Percentiles rank a stretch among this genome's conserved stretches.
phyloP scores from a whole-genome alignment of 352 stramenopile species.

The Globisporangium nodosum region DNA sequence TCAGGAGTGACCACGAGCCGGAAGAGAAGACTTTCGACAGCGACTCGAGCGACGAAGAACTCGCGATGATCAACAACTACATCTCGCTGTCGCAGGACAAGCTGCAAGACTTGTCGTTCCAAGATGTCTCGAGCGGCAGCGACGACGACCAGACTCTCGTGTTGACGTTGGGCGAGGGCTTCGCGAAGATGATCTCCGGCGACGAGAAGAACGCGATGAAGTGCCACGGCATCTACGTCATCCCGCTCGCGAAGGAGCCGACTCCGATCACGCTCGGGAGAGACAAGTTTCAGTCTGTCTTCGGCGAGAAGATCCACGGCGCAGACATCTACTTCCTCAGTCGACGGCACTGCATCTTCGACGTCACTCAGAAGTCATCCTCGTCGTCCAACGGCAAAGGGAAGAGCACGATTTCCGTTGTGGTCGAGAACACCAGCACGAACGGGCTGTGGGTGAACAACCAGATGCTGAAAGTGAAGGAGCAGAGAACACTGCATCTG shows the following conservation, averaged over 20 bases:
- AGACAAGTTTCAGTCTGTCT: slow-evolving; percentile 60
- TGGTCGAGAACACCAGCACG: slow-evolving; percentile 68
- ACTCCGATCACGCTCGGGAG: slow-evolving; percentile 31
- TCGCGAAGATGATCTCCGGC: slow-evolving; percentile 35
- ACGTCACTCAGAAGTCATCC: slow-evolving; percentile 26
- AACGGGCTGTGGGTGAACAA: slow-evolving; percentile 66
- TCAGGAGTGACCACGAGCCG: not conserved
- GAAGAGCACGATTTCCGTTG: slow-evolving; percentile 31
- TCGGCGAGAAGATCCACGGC: slow-evolving; percentile 60
- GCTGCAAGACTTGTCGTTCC: slow-evolving; percentile 56
- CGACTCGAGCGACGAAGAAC: slow-evolving; percentile 56
- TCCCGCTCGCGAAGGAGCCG: slow-evolving; percentile 22
- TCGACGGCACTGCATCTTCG: slow-evolving; percentile 56
- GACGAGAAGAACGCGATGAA: slow-evolving; percentile 41
- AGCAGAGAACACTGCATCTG: slow-evolving; percentile 37
- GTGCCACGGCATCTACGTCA: slow-evolving; percentile 37
- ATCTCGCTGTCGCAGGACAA: slow-evolving; percentile 69
- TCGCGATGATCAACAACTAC: slow-evolving; percentile 41
- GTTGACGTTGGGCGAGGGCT: slow-evolving; percentile 33
- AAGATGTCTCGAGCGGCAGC: slow-evolving; percentile 30
- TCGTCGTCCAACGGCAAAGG: slow-evolving; percentile 12
- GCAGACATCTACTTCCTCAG: slow-evolving; percentile 50
- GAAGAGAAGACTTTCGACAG: slow-evolving; percentile 21
- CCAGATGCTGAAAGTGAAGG: slow-evolving; percentile 35
- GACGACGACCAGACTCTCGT: slow-evolving; percentile 16